Evolutionary conservation across 352 stramenopile species (phyloP).

Genomic region (Proteromonas lacertae): DNA sequence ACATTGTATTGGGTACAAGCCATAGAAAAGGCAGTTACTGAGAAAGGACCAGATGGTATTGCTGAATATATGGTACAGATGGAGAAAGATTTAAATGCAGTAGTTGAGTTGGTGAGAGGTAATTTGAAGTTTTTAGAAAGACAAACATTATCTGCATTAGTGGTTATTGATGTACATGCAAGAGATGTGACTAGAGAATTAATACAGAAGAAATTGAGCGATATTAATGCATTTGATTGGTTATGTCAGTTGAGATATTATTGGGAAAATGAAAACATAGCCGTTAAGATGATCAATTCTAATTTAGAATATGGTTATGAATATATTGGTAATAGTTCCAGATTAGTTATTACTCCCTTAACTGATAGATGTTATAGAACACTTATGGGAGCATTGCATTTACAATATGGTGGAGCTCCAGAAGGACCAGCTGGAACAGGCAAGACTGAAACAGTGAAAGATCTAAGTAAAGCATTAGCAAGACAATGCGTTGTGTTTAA

Average conservation of each 20-base stretch:
- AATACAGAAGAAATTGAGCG: slow-evolving; percentile 38
- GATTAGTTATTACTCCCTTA: slow-evolving; percentile 69
- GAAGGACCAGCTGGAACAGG: slow-evolving; percentile 58
- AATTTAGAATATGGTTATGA: slow-evolving; percentile 64
- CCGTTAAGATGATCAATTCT: slow-evolving; percentile 51
- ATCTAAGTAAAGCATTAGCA: slow-evolving; percentile 50
- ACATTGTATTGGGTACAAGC: slow-evolving; percentile 65
- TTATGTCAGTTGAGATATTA: slow-evolving; percentile 63
- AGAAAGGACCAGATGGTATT: slow-evolving; percentile 27
- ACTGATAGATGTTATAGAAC: slow-evolving; percentile 81
- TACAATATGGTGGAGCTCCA: slow-evolving; percentile 57
- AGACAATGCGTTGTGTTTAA: slow-evolving; percentile 78
- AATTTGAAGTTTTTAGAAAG: slow-evolving; percentile 38
- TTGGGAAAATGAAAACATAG: slow-evolving; percentile 43
- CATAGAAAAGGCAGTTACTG: slow-evolving; percentile 43
- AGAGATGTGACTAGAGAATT: slow-evolving; percentile 63
- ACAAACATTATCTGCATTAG: slow-evolving; percentile 47
- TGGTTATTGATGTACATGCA: slow-evolving; percentile 73
- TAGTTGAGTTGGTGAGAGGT: slow-evolving; percentile 53
- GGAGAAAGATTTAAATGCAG: slow-evolving; percentile 47
- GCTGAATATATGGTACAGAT: slow-evolving; percentile 30
- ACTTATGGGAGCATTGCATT: slow-evolving; percentile 52
- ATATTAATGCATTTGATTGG: slow-evolving; percentile 58
- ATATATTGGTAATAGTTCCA: slow-evolving; percentile 73
- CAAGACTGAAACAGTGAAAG: slow-evolving; percentile 75